phyloP scores from a whole-genome alignment of 78 protist genomes.

The Chrysochromulina tobinii region DNA sequence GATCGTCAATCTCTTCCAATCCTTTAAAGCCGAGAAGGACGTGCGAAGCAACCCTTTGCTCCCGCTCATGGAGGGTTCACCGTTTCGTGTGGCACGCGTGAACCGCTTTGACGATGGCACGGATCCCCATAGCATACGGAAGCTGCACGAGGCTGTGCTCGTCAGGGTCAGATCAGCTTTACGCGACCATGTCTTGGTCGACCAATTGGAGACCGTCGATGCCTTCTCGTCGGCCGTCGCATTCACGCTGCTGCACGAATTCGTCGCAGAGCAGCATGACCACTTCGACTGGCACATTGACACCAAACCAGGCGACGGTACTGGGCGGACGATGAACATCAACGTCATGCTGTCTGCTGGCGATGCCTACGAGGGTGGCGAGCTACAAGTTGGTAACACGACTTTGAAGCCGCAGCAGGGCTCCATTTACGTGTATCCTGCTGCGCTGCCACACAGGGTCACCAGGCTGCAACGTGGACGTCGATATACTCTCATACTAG shows the following conservation, averaged over 20 bases:
- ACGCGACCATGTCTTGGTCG: too few species aligned
- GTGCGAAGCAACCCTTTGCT: too few species aligned
- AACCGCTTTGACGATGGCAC: too few species aligned
- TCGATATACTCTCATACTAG: neutral
- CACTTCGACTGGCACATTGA: slow-evolving; percentile 1
- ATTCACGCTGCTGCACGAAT: neutral
- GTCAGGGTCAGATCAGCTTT: too few species aligned
- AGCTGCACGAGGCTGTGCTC: too few species aligned
- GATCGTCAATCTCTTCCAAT: too few species aligned
- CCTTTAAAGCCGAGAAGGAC: too few species aligned
- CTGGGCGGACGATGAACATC: neutral
- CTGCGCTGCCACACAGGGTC: neutral
- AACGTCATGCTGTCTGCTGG: neutral
- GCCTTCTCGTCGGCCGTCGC: neutral
- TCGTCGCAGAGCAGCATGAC: neutral
- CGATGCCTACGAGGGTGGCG: neutral
- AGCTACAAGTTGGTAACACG: neutral
- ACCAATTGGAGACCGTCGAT: too few species aligned
- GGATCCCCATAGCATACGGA: too few species aligned
- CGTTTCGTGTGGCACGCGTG: too few species aligned
- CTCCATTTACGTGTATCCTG: neutral
- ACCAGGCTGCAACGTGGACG: neutral
- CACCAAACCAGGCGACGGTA: slow-evolving; percentile 4
- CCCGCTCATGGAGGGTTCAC: too few species aligned
- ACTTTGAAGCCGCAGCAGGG: neutral